Conservation (phyloP, 2,329 filamentous ascomycete species). For the Iodosphaeria phyllophila region DNA sequence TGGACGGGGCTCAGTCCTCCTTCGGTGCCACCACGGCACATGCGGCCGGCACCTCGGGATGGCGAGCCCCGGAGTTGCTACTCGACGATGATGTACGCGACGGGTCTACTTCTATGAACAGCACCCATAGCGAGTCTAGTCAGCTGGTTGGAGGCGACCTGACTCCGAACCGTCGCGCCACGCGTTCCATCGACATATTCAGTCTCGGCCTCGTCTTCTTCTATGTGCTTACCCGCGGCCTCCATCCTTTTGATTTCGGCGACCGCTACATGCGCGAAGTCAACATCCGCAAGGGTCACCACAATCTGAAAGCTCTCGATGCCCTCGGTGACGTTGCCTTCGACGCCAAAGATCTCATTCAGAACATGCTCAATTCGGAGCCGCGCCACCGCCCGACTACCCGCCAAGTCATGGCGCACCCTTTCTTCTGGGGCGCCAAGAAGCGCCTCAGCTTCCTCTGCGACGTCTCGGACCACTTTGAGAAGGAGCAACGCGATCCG, state of each 20-base stretch:
- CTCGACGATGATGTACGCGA: conserved; percentile 54
- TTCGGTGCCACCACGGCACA: conserved; percentile 89
- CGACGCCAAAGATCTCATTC: conserved; percentile 76
- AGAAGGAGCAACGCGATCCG: conserved; percentile 75
- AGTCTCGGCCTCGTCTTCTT: conserved; percentile 96
- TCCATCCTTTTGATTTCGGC: conserved; percentile 85
- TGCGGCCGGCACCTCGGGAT: conserved; percentile 82
- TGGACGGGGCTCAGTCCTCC: conserved; percentile 86
- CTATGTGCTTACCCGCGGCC: conserved; percentile 87
- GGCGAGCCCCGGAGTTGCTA: conserved; percentile 88
- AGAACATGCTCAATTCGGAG: conserved; percentile 54
- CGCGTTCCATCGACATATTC: conserved; percentile 93
- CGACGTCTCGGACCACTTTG: conserved; percentile 90
- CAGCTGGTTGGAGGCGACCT: conserved; percentile 37
- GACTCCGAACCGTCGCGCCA: conserved; percentile 58
- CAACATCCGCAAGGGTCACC: conserved; percentile 85
- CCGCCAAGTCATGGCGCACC: conserved; percentile 43
- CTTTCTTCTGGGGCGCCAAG: conserved; percentile 89
- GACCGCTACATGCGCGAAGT: conserved; percentile 91
- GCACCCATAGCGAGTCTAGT: conserved; percentile 43
- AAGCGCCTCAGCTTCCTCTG: conserved; percentile 86
- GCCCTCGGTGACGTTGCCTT: conserved; percentile 65
- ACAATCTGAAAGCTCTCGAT: conserved; percentile 51
- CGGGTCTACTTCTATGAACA: conserved; percentile 21
- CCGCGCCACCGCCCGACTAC: conserved; percentile 34